A percentile compares a stretch with the other conserved stretches of the same genome.
These are phyloP conservation scores for Alternaria ethzedia DNA, from an alignment of 2,329 filamentous ascomycete genomes.

Conservation along the genomic window DNA sequence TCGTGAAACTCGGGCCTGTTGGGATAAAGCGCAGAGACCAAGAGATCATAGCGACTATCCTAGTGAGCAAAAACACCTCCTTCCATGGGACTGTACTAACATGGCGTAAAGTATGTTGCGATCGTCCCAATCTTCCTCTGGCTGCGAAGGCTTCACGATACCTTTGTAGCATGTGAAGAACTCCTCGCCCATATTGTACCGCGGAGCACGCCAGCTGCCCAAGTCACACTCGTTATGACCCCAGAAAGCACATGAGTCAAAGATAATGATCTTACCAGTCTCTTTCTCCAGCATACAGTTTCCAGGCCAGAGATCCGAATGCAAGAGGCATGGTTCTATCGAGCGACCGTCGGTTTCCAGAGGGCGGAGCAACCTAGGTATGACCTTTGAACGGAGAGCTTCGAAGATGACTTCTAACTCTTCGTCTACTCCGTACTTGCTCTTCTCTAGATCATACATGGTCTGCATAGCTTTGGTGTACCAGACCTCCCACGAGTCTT, in stretches of 20 bases:
- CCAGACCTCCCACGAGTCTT: background rate
- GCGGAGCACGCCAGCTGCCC: background rate
- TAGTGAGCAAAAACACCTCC: background rate
- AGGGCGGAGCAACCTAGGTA: background rate
- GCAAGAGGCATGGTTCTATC: background rate
- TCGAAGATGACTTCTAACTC: background rate
- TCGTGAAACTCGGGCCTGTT: background rate
- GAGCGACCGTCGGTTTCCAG: background rate
- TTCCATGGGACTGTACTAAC: background rate
- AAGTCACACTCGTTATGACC: background rate
- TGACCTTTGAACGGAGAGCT: background rate
- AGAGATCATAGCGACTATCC: background rate
- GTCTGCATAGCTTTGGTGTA: background rate
- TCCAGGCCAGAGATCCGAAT: background rate
- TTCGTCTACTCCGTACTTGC: background rate
- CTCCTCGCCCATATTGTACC: background rate
- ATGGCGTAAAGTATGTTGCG: background rate
- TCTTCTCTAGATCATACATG: background rate
- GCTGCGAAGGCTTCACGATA: background rate
- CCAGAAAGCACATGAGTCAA: background rate
- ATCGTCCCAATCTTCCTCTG: background rate
- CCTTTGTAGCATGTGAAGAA: background rate
- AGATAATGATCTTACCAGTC: background rate
- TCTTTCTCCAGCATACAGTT: background rate
- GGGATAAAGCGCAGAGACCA: background rate